A percentile compares a stretch with the other conserved stretches of the same genome.
These are phyloP conservation scores for Volvariella surrecta DNA, from an alignment of 1,284 basidiomycete species.

Conservation along the genomic window DNA sequence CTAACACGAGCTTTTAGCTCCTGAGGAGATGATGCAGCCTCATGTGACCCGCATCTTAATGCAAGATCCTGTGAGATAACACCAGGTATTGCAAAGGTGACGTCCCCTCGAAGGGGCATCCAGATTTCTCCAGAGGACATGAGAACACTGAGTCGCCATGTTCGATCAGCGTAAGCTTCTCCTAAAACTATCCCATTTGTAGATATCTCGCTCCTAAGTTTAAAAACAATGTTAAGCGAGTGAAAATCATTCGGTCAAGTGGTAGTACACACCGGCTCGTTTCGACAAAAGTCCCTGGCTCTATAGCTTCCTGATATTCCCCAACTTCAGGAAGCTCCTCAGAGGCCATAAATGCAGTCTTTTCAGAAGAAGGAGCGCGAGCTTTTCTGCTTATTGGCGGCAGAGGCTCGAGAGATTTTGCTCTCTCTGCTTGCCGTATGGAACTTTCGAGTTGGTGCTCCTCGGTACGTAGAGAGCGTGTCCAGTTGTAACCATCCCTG, in stretches of 20 bases:
- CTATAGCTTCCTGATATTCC: slow-evolving; percentile 14
- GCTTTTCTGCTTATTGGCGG: not conserved
- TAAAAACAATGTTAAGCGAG: not conserved
- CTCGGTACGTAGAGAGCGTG: slow-evolving; percentile 11
- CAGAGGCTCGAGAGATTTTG: not conserved
- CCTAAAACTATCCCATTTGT: slow-evolving; percentile 42
- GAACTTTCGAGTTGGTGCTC: slow-evolving; percentile 11
- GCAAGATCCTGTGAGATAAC: slow-evolving; percentile 40
- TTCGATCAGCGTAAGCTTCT: slow-evolving; percentile 23
- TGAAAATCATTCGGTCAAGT: not conserved
- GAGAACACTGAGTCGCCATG: slow-evolving; percentile 31
- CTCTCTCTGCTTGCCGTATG: slow-evolving; percentile 2
- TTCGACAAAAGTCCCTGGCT: slow-evolving; percentile 52
- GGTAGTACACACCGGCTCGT: slow-evolving; percentile 39
- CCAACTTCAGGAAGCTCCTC: slow-evolving; percentile 11
- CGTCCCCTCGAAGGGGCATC: slow-evolving; percentile 35
- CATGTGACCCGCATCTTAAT: slow-evolving; percentile 34
- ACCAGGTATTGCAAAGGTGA: slow-evolving; percentile 49
- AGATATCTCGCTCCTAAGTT: slow-evolving; percentile 31
- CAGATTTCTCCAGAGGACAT: slow-evolving; percentile 43
- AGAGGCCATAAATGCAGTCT: slow-evolving; percentile 12
- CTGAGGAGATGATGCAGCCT: slow-evolving; percentile 18
- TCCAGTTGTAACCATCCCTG: slow-evolving; percentile 10
- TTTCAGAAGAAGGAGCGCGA: slow-evolving; percentile 13
- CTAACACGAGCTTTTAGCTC: slow-evolving; percentile 49